Conservation (phyloP, 352 stramenopile species). For the Phytophthora constricta region DNA sequence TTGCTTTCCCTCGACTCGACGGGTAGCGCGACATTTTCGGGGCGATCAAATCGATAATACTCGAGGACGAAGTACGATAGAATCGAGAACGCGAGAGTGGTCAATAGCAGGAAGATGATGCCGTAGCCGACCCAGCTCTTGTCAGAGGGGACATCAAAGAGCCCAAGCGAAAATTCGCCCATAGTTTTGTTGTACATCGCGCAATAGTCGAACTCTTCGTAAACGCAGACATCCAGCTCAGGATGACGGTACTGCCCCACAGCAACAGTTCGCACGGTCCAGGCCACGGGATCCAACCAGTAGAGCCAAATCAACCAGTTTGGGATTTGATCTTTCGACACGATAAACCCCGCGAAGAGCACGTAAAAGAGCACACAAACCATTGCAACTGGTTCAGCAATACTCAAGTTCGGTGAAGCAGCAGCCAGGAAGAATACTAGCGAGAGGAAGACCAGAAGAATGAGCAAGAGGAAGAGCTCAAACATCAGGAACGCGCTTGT, state of each 20-base stretch:
- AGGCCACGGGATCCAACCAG: slow-evolving; percentile 8
- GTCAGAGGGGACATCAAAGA: slow-evolving; percentile 34
- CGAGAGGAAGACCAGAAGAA: slow-evolving; percentile 2
- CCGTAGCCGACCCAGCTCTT: slow-evolving; percentile 29
- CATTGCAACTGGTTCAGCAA: slow-evolving; percentile 40
- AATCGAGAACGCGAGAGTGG: slow-evolving; percentile 37
- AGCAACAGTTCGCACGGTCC: slow-evolving; percentile 21
- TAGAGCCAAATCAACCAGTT: slow-evolving; percentile 19
- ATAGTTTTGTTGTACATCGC: slow-evolving; percentile 17
- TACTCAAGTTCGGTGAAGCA: slow-evolving; percentile 29
- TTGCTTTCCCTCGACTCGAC: neutral
- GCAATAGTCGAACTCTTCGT: slow-evolving; percentile 38
- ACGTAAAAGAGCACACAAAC: slow-evolving; percentile 35
- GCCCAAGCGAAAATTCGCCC: slow-evolving; percentile 33
- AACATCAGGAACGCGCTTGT: slow-evolving; percentile 7
- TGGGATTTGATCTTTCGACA: slow-evolving; percentile 35
- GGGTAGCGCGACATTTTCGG: slow-evolving; percentile 44
- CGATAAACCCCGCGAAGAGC: slow-evolving; percentile 40
- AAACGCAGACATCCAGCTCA: slow-evolving; percentile 19
- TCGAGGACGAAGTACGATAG: slow-evolving; percentile 28
- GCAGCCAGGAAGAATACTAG: slow-evolving; percentile 31
- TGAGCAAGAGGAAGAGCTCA: slow-evolving; percentile 16
- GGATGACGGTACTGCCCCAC: slow-evolving; percentile 34
- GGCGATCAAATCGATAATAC: slow-evolving; percentile 44
- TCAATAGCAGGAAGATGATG: slow-evolving; percentile 32